Evolutionary conservation across 345 rosid genomes (phyloP), one percentile per base, ranked within the genome.

Genomic region (Mallotus nudiflorus): DNA sequence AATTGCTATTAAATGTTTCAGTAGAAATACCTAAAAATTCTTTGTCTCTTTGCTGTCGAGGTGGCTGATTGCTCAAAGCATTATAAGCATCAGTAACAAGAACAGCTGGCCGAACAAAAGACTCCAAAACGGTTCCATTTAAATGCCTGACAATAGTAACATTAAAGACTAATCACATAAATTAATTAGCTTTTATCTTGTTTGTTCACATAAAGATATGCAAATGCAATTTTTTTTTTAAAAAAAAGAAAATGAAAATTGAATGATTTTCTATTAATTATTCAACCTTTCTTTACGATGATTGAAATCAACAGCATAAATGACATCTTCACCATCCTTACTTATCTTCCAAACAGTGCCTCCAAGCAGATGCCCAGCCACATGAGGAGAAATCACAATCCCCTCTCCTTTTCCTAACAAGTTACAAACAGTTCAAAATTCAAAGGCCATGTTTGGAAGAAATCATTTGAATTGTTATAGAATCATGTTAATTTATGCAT

Each of bases 341-440:
- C 97, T 87, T 78, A 95, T 95, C 84, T 87, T 92, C 99, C 99
- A 95, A 6, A 95, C 79, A 22, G 97, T 90, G 70, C 99, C 96
- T 75, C 99, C 99, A 76, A 94, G 75, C 71, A 90, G 90, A 82
- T 94, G 98, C 50, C 98, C 99, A 75, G 98, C 97, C 56, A 78
- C 93, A 76, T 95, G 97, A 24, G 99, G 99, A 49, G 97, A 83
- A 75, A 95, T 87, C 27, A 95, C 99, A 82, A 95, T 92, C 35
- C 97, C 97, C 77, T 95, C 99, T 61, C 97, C 99, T 81, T 90
- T 92, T 39, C 97, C 99, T 95, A 73, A 66, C 64, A 54, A 40
- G 24, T 35, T 39, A 35, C 1, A 49, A 62, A 42, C 16, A 42
- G 11, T 4, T 3, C 1, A 12, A 42, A 42, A 42, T 4, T 42